Evolutionary conservation across 768 basidiomycete genomes (phyloP).

Genomic region (Leccinum disarticulatum): DNA sequence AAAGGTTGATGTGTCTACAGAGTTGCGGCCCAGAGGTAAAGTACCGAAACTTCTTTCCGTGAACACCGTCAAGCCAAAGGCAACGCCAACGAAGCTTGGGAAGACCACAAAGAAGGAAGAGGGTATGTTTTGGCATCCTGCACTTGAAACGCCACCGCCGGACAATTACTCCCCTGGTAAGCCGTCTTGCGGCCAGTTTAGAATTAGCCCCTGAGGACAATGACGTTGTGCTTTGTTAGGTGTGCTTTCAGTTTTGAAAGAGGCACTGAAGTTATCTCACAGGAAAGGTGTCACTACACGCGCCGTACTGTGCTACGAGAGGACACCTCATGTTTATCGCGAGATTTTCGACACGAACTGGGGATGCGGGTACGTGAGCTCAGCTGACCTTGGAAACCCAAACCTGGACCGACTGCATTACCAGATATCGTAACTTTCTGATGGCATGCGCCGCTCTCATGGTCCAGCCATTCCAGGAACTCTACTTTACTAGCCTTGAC

Average conservation of each 20-base stretch:
- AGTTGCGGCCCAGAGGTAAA: slow-evolving; percentile 9
- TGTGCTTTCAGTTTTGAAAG: slow-evolving; percentile 61
- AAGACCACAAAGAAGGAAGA: slow-evolving; percentile 17
- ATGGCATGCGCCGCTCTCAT: slow-evolving; percentile 76
- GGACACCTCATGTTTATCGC: slow-evolving; percentile 55
- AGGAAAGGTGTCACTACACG: slow-evolving; percentile 47
- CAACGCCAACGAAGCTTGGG: slow-evolving; percentile 1
- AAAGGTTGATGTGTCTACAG: slow-evolving; percentile 12
- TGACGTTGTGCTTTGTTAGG: slow-evolving; percentile 38
- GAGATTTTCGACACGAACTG: slow-evolving; percentile 64
- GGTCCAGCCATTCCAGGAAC: slow-evolving; percentile 58
- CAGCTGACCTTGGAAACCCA: slow-evolving; percentile 2
- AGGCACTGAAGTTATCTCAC: slow-evolving; percentile 52
- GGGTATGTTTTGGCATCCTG: slow-evolving; percentile 68
- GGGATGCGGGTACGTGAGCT: slow-evolving; percentile 66
- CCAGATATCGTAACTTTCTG: slow-evolving; percentile 79
- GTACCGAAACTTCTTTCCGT: slow-evolving; percentile 14
- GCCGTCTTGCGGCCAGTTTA: slow-evolving; percentile 32
- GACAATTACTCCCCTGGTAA: slow-evolving; percentile 64
- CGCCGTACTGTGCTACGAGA: slow-evolving; percentile 65
- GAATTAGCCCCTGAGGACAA: slow-evolving; percentile 19
- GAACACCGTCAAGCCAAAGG: slow-evolving; percentile 1
- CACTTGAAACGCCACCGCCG: slow-evolving; percentile 45
- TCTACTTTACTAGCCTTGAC: slow-evolving; percentile 63
- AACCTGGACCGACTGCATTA: neutral